These are phyloP conservation scores for Fusarium guadeloupense DNA, from an alignment of 2,329 filamentous ascomycete genomes.

Conservation along the genomic window DNA sequence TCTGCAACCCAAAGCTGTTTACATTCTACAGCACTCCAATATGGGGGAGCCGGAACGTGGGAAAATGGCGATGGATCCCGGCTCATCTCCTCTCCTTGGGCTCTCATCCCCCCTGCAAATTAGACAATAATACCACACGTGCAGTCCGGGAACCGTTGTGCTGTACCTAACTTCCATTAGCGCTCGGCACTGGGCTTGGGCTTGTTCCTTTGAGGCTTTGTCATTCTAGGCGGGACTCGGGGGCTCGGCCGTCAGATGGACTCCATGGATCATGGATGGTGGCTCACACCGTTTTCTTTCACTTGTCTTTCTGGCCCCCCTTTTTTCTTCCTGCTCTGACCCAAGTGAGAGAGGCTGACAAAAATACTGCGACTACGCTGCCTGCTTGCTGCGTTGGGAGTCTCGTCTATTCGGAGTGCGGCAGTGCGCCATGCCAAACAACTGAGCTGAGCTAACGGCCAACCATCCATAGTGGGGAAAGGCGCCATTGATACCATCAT, in stretches of 20 bases:
- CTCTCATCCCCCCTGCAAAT: constrained; percentile 19
- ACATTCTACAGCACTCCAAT: background rate
- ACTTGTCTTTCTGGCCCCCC: constrained; percentile 18
- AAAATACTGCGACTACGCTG: constrained; percentile 12
- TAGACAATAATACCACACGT: constrained; percentile 11
- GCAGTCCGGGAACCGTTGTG: constrained; percentile 27
- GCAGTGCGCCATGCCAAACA: constrained; percentile 33
- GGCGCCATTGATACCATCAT: constrained; percentile 30
- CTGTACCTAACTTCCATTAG: constrained; percentile 21
- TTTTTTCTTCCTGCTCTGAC: constrained; percentile 1
- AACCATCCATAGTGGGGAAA: constrained; percentile 29
- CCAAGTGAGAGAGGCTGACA: constrained; percentile 18
- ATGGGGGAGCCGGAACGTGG: constrained; percentile 15
- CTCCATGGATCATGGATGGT: constrained; percentile 30
- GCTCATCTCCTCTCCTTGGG: constrained; percentile 9
- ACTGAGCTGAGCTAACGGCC: constrained; percentile 26
- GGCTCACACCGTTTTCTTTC: constrained; percentile 39
- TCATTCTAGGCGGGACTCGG: constrained; percentile 22
- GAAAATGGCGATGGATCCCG: constrained; percentile 29
- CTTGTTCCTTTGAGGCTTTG: constrained; percentile 35
- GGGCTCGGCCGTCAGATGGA: constrained; percentile 29
- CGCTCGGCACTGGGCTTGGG: constrained; percentile 30
- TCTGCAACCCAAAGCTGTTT: background rate
- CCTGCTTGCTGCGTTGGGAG: background rate
- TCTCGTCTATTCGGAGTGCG: constrained; percentile 35